Conservation (phyloP, 2,329 filamentous ascomycete genomes). For the Corynespora cassiicola region DNA sequence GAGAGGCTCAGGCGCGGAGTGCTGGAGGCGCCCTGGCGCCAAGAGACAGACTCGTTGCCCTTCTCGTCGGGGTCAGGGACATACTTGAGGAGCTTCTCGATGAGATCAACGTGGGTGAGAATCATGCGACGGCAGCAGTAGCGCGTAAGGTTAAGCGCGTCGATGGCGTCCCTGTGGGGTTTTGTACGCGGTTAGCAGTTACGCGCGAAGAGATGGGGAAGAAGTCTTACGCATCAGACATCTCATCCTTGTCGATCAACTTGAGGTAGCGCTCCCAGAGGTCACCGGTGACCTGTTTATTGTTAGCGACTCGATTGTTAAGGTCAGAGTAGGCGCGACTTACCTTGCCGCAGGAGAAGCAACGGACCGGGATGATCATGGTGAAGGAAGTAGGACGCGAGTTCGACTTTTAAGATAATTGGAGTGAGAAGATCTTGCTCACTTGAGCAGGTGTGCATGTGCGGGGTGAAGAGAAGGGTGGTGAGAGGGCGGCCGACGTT, state of each 20-base stretch:
- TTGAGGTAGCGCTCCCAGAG: conserved; percentile 96
- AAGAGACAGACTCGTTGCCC: conserved; percentile 10
- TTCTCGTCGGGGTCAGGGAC: conserved; percentile 23
- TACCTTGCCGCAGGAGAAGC: conserved; percentile 99
- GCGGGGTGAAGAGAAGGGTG: no score
- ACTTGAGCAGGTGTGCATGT: no score
- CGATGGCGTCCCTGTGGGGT: conserved; percentile 83
- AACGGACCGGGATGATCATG: conserved; percentile 99
- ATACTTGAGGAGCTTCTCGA: conserved; percentile 85
- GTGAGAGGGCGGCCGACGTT: no score
- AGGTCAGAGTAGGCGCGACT: conserved; percentile 20
- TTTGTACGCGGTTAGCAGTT: not conserved
- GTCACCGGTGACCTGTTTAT: conserved; percentile 84
- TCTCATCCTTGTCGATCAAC: conserved; percentile 72
- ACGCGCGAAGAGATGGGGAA: not conserved
- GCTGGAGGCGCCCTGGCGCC: not conserved
- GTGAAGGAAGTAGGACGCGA: conserved; percentile 46
- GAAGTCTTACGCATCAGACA: conserved; percentile 39
- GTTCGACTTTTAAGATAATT: no score
- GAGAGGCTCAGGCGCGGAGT: not conserved
- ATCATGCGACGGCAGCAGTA: conserved; percentile 99
- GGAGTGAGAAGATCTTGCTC: no score
- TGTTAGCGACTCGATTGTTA: conserved; percentile 28
- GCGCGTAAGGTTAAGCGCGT: conserved; percentile 87
- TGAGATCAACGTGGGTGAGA: conserved; percentile 98